These are phyloP conservation scores for Colletotrichum sp. DNA, from an alignment of 2,329 filamentous ascomycete species.

Conservation along the genomic window DNA sequence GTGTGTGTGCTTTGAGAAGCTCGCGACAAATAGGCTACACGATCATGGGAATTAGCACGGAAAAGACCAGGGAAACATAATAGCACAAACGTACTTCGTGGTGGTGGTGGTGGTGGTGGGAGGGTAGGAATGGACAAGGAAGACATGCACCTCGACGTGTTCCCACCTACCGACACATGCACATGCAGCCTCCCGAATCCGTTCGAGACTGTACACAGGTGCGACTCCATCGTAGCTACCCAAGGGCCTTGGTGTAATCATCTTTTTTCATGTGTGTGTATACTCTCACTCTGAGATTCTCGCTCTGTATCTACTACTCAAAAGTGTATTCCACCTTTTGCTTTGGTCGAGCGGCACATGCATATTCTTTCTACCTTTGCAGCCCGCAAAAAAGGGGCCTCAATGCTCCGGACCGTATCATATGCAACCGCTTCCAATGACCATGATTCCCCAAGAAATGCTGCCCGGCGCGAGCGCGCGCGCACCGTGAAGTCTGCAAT, in stretches of 20 bases:
- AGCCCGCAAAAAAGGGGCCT: not conserved
- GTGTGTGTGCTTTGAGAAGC: not conserved
- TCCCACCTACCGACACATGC: not conserved
- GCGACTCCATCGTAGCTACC: not conserved
- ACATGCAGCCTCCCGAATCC: constrained; percentile 1
- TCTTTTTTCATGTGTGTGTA: not conserved
- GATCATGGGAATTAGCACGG: not conserved
- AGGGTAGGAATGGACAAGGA: not conserved
- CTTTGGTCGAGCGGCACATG: not conserved
- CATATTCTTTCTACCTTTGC: not conserved
- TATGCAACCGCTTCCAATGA: not conserved
- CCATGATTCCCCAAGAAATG: not conserved
- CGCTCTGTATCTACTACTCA: not conserved
- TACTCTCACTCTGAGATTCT: not conserved
- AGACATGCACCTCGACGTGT: constrained; percentile 7
- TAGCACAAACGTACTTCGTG: not conserved
- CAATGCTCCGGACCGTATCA: not conserved
- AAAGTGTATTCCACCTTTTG: not conserved
- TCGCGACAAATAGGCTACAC: not conserved
- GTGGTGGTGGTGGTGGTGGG: not conserved
- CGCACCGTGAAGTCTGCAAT: not conserved
- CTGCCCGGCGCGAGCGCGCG: not conserved
- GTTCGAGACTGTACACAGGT: not conserved
- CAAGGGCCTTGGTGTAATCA: not conserved
- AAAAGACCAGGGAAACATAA: not conserved